Evolutionary conservation across 179 eudicot species (phyloP), one percentile per base, ranked within the genome.

Genomic region (Patellifolia procumbens): DNA sequence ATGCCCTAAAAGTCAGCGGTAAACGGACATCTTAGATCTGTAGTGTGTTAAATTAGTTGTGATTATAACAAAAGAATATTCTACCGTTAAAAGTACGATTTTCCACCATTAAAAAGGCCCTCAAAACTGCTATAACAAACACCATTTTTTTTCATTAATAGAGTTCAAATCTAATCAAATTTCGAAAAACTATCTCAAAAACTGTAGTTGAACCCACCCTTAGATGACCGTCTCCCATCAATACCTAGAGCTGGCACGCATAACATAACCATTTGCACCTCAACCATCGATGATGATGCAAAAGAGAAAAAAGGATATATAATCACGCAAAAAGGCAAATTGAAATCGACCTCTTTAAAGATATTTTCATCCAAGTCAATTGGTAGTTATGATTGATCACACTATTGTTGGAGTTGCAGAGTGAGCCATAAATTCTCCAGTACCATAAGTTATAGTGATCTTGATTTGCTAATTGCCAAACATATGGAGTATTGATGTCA

Each of bases 221-320:
- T n/a, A n/a, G n/a, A n/a, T n/a, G n/a, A 31, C 19, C 20, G 45
- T n/a, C 49, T 31, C 5, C 34, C 10, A 29, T 20, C 52, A 56
- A 11, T 73, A 28, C 51, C 56, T 39, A n/a, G 39, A 15, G 73
- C 75, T 74, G 78, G 72, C 82, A 74, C 39, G 63, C 79, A 80
- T 70, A 74, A 68, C 79, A 80, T 70, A 74, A 68, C 48, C 45
- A 49, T 59, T 34, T 29, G 59, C 67, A 79, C 17, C 56, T 68
- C 29, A 75, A 1, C 77, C 42, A 51, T 51, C 8, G 20, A 5
- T 53, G 42, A 35, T 52, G 10, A 63, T 66, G 24, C 12, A 75
- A 22, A 39, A 39, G 31, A 4, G 0, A n/a, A 53, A 35, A 22
- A 75, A 37, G 39, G n/a, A 34, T 2, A 15, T 13, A 46, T 56